Base-by-base conservation (phyloP, 345 rosid genomes). In the Corchorus capsularis region DNA sequence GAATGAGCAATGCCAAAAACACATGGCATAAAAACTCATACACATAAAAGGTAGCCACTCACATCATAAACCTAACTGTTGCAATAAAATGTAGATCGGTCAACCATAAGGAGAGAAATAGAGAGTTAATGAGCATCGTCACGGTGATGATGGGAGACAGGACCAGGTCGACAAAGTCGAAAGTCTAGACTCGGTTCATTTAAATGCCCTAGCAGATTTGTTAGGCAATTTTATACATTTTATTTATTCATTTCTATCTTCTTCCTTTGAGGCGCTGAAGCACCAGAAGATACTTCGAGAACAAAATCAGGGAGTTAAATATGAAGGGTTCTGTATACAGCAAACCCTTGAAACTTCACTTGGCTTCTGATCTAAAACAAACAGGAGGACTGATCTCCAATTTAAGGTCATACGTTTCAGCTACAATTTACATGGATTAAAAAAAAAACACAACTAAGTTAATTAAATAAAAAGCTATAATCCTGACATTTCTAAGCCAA, bases 301-400 rank as follows among this genome's bases (percentile, higher is more conserved):
- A 69, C 43, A 69, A 69, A 69, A 32, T 15, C 39, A 49, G 8
- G 57, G 43, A 66, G 46, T 27, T 69, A 14, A 69, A 32, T 15
- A 69, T 16, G 16, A 9, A 45, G 47, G 10, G 47, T 45, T 45
- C 14, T 32, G 55, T 14, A 27, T 14, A 47, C 57, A 68, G 56
- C 12, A 49, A 49, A 34, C 46, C 45, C 55, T 69, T 50, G 73
- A 47, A 34, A 69, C 63, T 35, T 71, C 16, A 54, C 37, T 54
- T 54, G 63, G 63, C 61, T 35, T 70, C 4, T 27, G 8, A 53
- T 70, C 15, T 70, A 54, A 52, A 49, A 69, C 32, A 32, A 53
- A 17, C 62, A 13, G 5, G 45, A 49, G 22, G 59, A 68, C 57
- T 49, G 8, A 69, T 15, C 49, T 69, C 54, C 72, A 50, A 50